Evolutionary conservation across 805 yeast species (phyloP), one percentile per base, ranked within the genome.

Genomic region (Kodamaea leandrae): DNA sequence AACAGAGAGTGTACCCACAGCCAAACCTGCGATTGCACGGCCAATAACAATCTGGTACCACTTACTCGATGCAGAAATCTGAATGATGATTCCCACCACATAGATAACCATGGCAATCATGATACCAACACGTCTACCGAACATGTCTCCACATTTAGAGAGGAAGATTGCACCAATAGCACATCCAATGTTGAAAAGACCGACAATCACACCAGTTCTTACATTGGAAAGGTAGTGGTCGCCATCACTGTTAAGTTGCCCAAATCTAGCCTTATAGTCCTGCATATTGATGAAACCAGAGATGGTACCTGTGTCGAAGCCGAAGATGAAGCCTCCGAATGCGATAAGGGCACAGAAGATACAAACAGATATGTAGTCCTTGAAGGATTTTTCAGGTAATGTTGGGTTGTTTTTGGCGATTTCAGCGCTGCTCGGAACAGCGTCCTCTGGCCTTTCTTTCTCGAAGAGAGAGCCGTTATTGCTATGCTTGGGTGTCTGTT

Each of bases 351-450:
- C 35, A 44, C 61, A 57, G 41, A 57, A 55, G 15, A 51, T 30
- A 12, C 33, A 30, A 4, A 30, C 21, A 4, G 33, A 30, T 4
- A 30, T 16, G 42, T 67, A 63, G 26, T 66, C 73, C 42, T 58
- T 61, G 39, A 52, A 42, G 10, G 60, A 45, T 46, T 63, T 68
- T 41, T 59, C 54, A 7, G 70, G 68, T 41, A 64, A 38, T 3
- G 51, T 32, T 4, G 50, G 51, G 27, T 44, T 33, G 26, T 51
- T 33, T 7, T 44, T 46, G 12, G 44, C 52, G 13, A 41, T 38
- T 10, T 46, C 41, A 16, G 33, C 33, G 13, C 33, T 30, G 21
- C 21, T 30, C 10, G 33, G 33, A 13, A 30, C 17, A 4, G 16
- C 9, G 33, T 30, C 33, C 33, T 30, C 33, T 4, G 33, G 33